phyloP scores from a whole-genome alignment of 2,329 filamentous ascomycete species.

The Fusarium fracticaudum region DNA sequence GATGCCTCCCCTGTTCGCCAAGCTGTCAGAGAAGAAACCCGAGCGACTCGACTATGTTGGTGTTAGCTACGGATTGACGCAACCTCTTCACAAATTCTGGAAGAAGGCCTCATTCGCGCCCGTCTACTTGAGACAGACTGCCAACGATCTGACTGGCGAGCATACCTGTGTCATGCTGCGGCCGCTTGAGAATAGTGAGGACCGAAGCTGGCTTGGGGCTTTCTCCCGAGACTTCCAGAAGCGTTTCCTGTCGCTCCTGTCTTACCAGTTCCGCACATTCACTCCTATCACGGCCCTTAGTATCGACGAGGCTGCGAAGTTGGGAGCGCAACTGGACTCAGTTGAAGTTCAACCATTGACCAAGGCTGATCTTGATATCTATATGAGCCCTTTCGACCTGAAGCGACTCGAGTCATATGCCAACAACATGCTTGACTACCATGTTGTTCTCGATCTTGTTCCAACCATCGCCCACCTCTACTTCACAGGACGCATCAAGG shows the following conservation, averaged over 20 bases:
- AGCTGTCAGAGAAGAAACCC: conserved; percentile 83
- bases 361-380: conserved; percentile 78
- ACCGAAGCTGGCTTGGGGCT: conserved; percentile 86
- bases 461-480: conserved; percentile 84
- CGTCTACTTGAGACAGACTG: conserved; percentile 92
- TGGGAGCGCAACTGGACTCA: conserved; percentile 73
- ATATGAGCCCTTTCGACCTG: conserved; percentile 90
- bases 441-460: conserved; percentile 93
- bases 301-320: conserved; percentile 85
- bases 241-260: conserved; percentile 89
- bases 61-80: conserved; percentile 93
- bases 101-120: conserved; percentile 87
- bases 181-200: conserved; percentile 74
- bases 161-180: conserved; percentile 98
- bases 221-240: conserved; percentile 94
- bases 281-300: conserved; percentile 80
- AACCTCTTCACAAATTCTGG: conserved; percentile 94
- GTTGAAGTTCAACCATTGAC: conserved; percentile 64
- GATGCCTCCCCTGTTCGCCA: conserved; percentile 94
- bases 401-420: conserved; percentile 96
- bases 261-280: conserved; percentile 92
- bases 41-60: conserved; percentile 89
- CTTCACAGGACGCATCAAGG: conserved; percentile 80
- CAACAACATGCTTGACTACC: conserved; percentile 97
- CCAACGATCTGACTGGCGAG: conserved; percentile 96